phyloP scores from a whole-genome alignment of 139 green algal genomes.

The Tetradesmus lagerheimii region DNA sequence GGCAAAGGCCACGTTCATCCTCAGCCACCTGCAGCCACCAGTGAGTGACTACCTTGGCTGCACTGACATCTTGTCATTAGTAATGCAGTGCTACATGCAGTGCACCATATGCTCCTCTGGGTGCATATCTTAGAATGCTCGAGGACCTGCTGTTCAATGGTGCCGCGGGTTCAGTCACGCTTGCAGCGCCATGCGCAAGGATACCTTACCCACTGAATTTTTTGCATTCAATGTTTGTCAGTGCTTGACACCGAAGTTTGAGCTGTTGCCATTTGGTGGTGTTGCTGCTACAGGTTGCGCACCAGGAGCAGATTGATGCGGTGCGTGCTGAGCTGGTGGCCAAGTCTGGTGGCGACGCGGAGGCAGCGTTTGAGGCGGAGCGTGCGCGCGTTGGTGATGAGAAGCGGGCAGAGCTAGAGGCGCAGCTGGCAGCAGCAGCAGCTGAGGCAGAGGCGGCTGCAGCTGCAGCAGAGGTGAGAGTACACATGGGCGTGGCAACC shows the following conservation, averaged over 20 bases:
- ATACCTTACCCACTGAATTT: no score
- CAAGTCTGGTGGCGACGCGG: constrained; percentile 55
- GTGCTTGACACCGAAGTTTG: no score
- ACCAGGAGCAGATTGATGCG: constrained; percentile 48
- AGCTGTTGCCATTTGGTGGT: background rate
- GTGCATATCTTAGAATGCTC: no score
- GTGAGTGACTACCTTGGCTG: background rate
- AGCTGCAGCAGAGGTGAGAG: constrained; percentile 36
- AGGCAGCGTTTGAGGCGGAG: constrained; percentile 55
- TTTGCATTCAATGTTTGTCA: no score
- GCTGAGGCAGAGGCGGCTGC: constrained; percentile 43
- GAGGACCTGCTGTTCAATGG: no score
- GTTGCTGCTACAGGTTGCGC: constrained; percentile 35
- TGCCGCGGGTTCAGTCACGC: no score
- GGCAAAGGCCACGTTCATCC: constrained; percentile 58
- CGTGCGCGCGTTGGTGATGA: constrained; percentile 55
- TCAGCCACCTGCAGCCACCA: constrained; percentile 52
- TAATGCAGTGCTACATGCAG: background rate
- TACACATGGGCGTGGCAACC: no score
- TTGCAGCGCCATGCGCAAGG: no score
- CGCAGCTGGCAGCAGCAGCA: constrained; percentile 48
- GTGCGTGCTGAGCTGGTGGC: constrained; percentile 50
- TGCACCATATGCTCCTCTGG: no score
- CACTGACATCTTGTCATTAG: no score
- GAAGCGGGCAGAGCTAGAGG: constrained; percentile 56